Evolutionary conservation across 116 monocot species (phyloP).

Genomic region (Dioscorea cayenensis): DNA sequence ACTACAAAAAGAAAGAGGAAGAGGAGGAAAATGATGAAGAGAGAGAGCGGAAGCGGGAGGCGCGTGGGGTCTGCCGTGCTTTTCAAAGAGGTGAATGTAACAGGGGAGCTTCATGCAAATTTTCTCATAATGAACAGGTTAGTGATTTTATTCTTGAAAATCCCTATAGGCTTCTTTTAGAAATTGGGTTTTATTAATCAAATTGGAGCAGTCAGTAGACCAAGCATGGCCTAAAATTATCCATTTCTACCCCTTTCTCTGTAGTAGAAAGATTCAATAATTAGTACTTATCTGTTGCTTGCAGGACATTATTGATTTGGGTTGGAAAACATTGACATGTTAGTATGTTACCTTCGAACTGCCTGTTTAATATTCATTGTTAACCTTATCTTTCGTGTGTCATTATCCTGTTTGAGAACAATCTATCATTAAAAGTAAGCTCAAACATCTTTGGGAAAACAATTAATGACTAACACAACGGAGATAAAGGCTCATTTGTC

Average conservation of each 20-base stretch:
- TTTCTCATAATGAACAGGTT: slow-evolving; percentile 85
- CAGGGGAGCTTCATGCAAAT: slow-evolving; percentile 79
- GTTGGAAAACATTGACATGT: too few species aligned
- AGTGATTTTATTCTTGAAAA: background rate
- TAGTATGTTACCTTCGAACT: background rate
- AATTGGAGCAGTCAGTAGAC: background rate
- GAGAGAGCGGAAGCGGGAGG: slow-evolving; percentile 58
- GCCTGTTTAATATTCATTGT: background rate
- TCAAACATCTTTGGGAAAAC: too few species aligned
- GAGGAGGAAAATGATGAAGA: slow-evolving; percentile 63
- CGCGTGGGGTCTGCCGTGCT: slow-evolving; percentile 74
- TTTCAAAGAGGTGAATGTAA: slow-evolving; percentile 91
- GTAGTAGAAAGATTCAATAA: background rate
- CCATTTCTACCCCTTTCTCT: background rate
- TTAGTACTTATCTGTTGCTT: background rate
- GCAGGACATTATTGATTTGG: too few species aligned
- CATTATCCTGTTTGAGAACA: too few species aligned
- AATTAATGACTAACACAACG: too few species aligned
- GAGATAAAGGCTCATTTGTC: too few species aligned
- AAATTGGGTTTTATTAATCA: background rate
- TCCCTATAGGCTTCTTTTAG: background rate
- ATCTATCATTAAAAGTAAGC: too few species aligned
- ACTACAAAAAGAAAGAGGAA: slow-evolving; percentile 87
- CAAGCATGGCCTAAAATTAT: background rate
- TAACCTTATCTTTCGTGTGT: background rate